These are phyloP conservation scores for Rhodotorula sp. DNA, from an alignment of 1,284 basidiomycete genomes.

Conservation along the genomic window DNA sequence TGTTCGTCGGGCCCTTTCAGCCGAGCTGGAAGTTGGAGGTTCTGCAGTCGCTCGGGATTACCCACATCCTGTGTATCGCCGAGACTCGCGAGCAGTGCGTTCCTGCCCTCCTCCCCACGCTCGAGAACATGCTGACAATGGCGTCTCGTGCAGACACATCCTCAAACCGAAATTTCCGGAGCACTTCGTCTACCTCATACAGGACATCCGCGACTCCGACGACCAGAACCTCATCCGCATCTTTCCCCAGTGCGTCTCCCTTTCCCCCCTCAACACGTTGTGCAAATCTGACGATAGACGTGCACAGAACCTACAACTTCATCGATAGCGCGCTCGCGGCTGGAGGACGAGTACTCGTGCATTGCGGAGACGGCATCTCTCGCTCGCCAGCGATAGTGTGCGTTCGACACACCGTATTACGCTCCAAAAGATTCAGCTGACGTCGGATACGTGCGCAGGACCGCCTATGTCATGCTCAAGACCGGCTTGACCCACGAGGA, in stretches of 20 bases:
- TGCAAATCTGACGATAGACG: neutral
- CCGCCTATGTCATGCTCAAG: slow-evolving; percentile 45
- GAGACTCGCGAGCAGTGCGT: slow-evolving; percentile 56
- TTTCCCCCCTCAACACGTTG: neutral
- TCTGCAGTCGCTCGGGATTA: slow-evolving; percentile 65
- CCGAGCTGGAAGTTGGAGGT: slow-evolving; percentile 73
- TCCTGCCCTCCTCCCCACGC: neutral
- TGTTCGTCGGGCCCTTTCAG: slow-evolving; percentile 83
- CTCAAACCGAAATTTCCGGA: slow-evolving; percentile 81
- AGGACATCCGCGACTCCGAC: slow-evolving; percentile 85
- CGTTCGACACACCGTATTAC: neutral
- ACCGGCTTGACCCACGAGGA: slow-evolving; percentile 39
- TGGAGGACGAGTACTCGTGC: slow-evolving; percentile 41
- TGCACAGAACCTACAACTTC: slow-evolving; percentile 34
- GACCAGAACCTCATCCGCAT: slow-evolving; percentile 46
- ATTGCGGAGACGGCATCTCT: slow-evolving; percentile 45
- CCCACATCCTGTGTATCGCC: slow-evolving; percentile 63
- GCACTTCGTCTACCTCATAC: slow-evolving; percentile 70
- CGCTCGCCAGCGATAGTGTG: slow-evolving; percentile 46
- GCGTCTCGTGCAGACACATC: slow-evolving; percentile 52
- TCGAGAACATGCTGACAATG: neutral
- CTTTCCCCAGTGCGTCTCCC: slow-evolving; percentile 39
- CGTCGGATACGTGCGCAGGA: slow-evolving; percentile 10
- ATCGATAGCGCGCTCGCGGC: slow-evolving; percentile 37
- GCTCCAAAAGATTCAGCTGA: neutral